Base-by-base conservation (phyloP, 163 green algal species). In the Smithsoniella earleae region DNA sequence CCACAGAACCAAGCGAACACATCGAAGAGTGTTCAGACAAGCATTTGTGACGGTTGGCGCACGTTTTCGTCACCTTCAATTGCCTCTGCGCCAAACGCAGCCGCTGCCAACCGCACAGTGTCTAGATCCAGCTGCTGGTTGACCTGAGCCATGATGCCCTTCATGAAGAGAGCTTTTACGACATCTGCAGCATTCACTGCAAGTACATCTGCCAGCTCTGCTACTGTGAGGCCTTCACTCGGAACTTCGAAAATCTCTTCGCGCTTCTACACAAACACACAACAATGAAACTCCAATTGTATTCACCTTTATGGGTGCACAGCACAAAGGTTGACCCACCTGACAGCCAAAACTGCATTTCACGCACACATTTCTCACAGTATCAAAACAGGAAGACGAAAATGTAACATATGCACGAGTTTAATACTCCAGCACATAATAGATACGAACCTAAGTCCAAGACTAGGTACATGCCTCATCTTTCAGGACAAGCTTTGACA, bases 221-320 rank as follows among this genome's bases (percentile, higher is more conserved):
- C 74, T 62, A 98, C 82, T 1, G 72, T 77, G 88, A 99, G 91
- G 44, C 94, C 94, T 75, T 95, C 85, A 0, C 85, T 3, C 27
- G 80, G 3, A 13, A 97, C 87, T 78, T 97, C 94, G 34, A 98
- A 92, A 54, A 98, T 97, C 69, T 98, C 91, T 80, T 95, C 86
- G 31, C 73, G 69, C 44, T 36, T 27, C 49, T 64, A 27, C 49
- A 64, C 49, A 10, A 1, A n/a, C n/a, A n/a, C n/a, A n/a, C n/a
- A 66, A n/a, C n/a, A n/a, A n/a, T n/a, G n/a, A n/a, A n/a, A n/a
- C n/a, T n/a, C n/a, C n/a, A n/a, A n/a, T n/a, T n/a, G n/a, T n/a
- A n/a, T n/a, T n/a, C n/a, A n/a, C n/a, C n/a, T n/a, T n/a, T n/a
- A 13, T 2, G 49, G 8, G 13, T 0, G 49, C 49, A 18, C 43